A percentile compares a stretch with the other conserved stretches of the same genome.
Conservation (phyloP, 805 yeast species). For the Saturnispora silvae region DNA sequence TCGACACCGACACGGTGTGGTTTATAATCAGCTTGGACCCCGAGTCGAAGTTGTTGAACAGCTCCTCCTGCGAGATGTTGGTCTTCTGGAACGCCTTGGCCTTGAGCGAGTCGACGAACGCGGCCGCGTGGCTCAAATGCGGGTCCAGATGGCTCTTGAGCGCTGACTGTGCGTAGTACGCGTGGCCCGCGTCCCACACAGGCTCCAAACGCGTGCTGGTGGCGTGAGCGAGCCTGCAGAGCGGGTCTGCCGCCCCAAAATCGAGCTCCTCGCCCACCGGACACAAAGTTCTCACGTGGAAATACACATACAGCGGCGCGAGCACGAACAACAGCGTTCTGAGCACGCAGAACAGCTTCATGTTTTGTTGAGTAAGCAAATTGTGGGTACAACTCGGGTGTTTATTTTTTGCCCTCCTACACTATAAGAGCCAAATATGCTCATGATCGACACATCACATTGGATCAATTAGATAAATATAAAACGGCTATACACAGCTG, state of each 20-base stretch:
- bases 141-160: background rate
- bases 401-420: background rate
- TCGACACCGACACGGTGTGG: background rate
- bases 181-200: too few relatives aligned
- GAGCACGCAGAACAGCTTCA: background rate
- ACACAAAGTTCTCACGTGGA: constrained; percentile 4
- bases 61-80: constrained; percentile 5
- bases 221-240: too few relatives aligned
- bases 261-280: background rate
- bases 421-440: too few relatives aligned
- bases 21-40: constrained; percentile 5
- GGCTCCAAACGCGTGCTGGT: too few relatives aligned
- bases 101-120: constrained; percentile 1
- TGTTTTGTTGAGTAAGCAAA: background rate
- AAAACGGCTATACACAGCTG: too few relatives aligned
- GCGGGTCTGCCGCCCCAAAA: too few relatives aligned
- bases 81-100: constrained; percentile 5
- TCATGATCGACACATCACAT: too few relatives aligned
- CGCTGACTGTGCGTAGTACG: too few relatives aligned
- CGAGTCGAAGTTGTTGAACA: constrained; percentile 5
- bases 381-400: background rate
- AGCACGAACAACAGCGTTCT: background rate
- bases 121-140: background rate
- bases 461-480: too few relatives aligned
- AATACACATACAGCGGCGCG: background rate